Conservation (phyloP, 805 yeast species). For the Saccharomycopsis synnaedendra region DNA sequence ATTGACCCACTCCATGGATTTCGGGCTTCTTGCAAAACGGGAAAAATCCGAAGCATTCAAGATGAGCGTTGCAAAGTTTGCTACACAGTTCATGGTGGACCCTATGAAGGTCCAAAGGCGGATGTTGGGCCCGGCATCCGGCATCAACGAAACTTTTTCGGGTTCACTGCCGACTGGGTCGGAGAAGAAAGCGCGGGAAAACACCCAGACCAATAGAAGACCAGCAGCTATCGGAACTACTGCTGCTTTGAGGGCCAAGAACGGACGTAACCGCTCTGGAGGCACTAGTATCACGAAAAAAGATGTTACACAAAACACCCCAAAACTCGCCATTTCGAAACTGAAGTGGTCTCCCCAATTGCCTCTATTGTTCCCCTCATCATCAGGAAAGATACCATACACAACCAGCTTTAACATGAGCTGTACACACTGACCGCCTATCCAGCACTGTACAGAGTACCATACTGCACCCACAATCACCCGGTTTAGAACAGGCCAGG, state of each 20-base stretch:
- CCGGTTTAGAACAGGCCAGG: constrained; percentile 83
- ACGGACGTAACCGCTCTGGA: constrained; percentile 71
- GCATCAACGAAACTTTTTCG: not conserved
- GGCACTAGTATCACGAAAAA: constrained; percentile 72
- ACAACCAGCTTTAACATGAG: constrained; percentile 67
- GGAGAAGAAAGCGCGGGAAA: constrained; percentile 52
- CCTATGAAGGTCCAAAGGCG: constrained; percentile 57
- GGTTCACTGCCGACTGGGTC: constrained; percentile 31
- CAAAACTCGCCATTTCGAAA: constrained; percentile 60
- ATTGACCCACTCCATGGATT: constrained; percentile 38
- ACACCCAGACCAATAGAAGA: constrained; percentile 73
- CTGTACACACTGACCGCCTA: constrained; percentile 75
- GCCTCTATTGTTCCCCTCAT: constrained; percentile 25
- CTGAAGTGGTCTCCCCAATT: constrained; percentile 55
- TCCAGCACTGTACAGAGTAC: constrained; percentile 79
- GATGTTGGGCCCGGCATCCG: not conserved
- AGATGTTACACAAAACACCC: constrained; percentile 69
- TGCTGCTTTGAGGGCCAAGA: constrained; percentile 72
- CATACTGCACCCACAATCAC: constrained; percentile 79
- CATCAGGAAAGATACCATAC: constrained; percentile 46
- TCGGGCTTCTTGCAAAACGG: constrained; percentile 52
- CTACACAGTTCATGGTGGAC: constrained; percentile 62
- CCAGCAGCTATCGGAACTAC: constrained; percentile 75
- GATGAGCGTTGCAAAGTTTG: constrained; percentile 72
- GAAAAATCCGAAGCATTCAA: constrained; percentile 79